Evolutionary conservation across 768 basidiomycete genomes (phyloP).

Genomic region (Pilatotrama ljubarskyi): DNA sequence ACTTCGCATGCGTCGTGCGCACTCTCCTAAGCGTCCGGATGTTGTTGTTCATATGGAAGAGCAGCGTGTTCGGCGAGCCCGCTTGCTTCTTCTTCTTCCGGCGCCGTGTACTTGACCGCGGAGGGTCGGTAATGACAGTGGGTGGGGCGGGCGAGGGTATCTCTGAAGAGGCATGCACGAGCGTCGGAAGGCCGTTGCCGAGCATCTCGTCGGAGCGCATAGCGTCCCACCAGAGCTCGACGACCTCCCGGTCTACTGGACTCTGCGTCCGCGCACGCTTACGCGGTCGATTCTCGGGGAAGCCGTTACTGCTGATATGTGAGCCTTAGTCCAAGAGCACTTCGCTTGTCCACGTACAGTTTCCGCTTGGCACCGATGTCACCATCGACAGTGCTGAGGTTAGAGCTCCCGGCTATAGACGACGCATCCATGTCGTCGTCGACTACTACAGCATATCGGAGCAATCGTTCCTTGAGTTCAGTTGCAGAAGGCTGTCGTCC

Average conservation of each 20-base stretch:
- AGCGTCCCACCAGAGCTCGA: conserved; percentile 76
- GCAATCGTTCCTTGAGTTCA: conserved; percentile 24
- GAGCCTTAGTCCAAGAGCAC: neutral
- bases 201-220: conserved; percentile 61
- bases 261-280: conserved; percentile 58
- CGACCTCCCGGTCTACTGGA: conserved; percentile 44
- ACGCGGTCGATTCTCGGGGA: conserved; percentile 48
- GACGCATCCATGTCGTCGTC: conserved; percentile 34
- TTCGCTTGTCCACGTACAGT: conserved; percentile 38
- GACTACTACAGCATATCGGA: conserved; percentile 21
- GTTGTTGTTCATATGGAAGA: conserved; percentile 75
- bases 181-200: conserved; percentile 61
- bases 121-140: conserved; percentile 17
- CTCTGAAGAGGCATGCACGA: conserved; percentile 32
- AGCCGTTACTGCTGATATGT: conserved; percentile 28
- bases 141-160: conserved; percentile 25
- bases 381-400: conserved; percentile 31
- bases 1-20: conserved; percentile 70
- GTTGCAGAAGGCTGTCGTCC: conserved; percentile 3
- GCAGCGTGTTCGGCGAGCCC: conserved; percentile 41
- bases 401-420: neutral
- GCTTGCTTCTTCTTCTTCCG: conserved; percentile 39
- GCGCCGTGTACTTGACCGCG: conserved; percentile 31
- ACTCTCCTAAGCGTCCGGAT: conserved; percentile 74
- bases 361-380: conserved; percentile 66